Conservation (phyloP, 352 stramenopile species). For the Phytopythium vexans region DNA sequence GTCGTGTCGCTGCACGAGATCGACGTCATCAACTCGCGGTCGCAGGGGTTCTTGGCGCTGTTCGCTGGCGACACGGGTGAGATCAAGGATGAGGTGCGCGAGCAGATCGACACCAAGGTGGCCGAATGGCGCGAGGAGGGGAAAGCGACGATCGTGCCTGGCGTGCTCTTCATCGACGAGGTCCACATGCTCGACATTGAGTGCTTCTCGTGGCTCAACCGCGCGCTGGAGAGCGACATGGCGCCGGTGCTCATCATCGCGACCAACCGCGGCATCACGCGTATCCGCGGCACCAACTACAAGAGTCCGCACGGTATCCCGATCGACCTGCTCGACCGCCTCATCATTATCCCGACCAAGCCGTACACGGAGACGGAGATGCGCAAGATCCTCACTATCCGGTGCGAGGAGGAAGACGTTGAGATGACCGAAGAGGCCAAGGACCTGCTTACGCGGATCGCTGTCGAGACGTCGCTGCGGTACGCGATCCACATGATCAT, state of each 20-base stretch:
- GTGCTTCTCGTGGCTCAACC: constrained; percentile 99
- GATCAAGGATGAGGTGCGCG: constrained; percentile 98
- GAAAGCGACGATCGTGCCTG: constrained; percentile 97
- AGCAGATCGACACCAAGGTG: constrained; percentile 99
- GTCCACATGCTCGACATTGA: constrained; percentile 99
- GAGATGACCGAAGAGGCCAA: constrained; percentile 97
- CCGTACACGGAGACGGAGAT: constrained; percentile 96
- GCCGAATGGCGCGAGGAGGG: constrained; percentile 94
- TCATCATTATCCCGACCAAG: constrained; percentile 99
- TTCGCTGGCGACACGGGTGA: constrained; percentile 99
- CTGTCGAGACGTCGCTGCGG: constrained; percentile 96
- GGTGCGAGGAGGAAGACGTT: constrained; percentile 98
- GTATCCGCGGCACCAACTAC: constrained; percentile 98
- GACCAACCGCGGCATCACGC: constrained; percentile 98
- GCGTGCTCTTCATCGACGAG: constrained; percentile 99
- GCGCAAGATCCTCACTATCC: constrained; percentile 95
- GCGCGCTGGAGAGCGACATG: constrained; percentile 96
- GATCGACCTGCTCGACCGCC: constrained; percentile 97
- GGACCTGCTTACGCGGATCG: constrained; percentile 98
- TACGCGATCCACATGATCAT: constrained; percentile 99
- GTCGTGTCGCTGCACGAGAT: constrained; percentile 98
- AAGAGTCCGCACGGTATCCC: constrained; percentile 98
- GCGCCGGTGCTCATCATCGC: constrained; percentile 98
- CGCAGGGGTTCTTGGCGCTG: constrained; percentile 98
- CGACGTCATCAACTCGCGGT: constrained; percentile 99